Base-by-base conservation (phyloP, 352 stramenopile species). In the Globisporangium abappressorium region DNA sequence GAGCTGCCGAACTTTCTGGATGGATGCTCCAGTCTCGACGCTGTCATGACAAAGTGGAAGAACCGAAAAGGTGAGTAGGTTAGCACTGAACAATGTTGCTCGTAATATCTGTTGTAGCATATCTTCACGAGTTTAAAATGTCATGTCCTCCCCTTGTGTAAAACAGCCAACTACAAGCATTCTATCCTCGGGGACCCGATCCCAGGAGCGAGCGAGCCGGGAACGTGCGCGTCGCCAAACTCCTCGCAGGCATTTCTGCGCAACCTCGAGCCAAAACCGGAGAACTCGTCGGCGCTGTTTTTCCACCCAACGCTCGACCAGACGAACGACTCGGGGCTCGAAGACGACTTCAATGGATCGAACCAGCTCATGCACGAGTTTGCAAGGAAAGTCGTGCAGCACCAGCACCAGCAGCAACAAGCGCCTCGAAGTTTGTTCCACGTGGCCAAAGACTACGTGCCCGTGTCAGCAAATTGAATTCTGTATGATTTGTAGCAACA, bases 31-130 rank as follows among this genome's bases (percentile, higher is more conserved):
- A 93, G 84, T 55, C 70, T 93, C 8, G 83, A 91, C 43, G 83
- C 83, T 22, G 85, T 93, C 22, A 84, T 93, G 81, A 89, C 73
- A 64, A 93, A 93, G 78, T 93, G 85, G 85, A 93, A 92, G 71
- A 87, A 85, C 62, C 83, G 85, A 36, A 92, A 92, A 75, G 74
- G 74, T 81, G 36, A 24, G 36, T 28, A 15, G 9, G 2, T 0
- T 26, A 26, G 24, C 24, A 26, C 24, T 65, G 22, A 38, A 18
- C 1, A 38, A 38, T 51, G 34, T 14, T 14, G 8, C 34, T 14
- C 34, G 2, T 41, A 41, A n/a, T 9, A n/a, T 20, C 41, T 4
- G 15, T 49, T 49, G 15, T n/a, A 2, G 1, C 18, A 18, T 49
- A n/a, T 49, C n/a, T 15, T 53, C 26, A 41, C n/a, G 33, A 58